A percentile compares a stretch with the other conserved stretches of the same genome.
These are phyloP conservation scores for Erysimum cheiri DNA, from an alignment of 441 rosid species.

Conservation along the genomic window DNA sequence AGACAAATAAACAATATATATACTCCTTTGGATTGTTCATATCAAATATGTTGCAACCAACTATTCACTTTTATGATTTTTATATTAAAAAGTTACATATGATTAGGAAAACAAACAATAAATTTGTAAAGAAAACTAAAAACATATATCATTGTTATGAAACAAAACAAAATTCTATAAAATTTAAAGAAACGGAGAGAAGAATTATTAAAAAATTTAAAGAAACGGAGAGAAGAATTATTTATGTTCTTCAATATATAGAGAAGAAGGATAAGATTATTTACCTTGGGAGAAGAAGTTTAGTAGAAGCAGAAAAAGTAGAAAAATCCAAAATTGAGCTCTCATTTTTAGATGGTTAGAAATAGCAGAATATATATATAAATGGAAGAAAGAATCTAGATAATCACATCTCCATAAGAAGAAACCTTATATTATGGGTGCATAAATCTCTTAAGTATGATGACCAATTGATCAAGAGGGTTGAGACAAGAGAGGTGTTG, in stretches of 20 bases:
- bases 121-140: background rate
- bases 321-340: slow-evolving; percentile 24
- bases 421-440: slow-evolving; percentile 18
- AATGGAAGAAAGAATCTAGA: slow-evolving; percentile 25
- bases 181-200: too few species aligned
- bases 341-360: slow-evolving; percentile 29
- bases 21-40: background rate
- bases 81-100: too few species aligned
- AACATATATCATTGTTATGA: background rate
- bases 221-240: background rate
- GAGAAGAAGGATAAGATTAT: background rate
- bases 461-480: slow-evolving; percentile 25
- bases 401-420: slow-evolving; percentile 27
- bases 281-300: slow-evolving; percentile 35
- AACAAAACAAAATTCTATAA: background rate
- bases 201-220: too few species aligned
- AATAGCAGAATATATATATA: background rate
- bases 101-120: background rate
- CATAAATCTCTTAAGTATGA: background rate
- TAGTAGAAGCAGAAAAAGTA: slow-evolving; percentile 27
- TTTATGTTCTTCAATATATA: background rate
- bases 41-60: background rate
- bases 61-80: background rate
- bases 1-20: background rate
- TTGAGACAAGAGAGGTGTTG: slow-evolving; percentile 13